phyloP scores from a whole-genome alignment of 225 moss, liverwort and hornwort species.

The Bryoerythrophyllum caledonicum region DNA sequence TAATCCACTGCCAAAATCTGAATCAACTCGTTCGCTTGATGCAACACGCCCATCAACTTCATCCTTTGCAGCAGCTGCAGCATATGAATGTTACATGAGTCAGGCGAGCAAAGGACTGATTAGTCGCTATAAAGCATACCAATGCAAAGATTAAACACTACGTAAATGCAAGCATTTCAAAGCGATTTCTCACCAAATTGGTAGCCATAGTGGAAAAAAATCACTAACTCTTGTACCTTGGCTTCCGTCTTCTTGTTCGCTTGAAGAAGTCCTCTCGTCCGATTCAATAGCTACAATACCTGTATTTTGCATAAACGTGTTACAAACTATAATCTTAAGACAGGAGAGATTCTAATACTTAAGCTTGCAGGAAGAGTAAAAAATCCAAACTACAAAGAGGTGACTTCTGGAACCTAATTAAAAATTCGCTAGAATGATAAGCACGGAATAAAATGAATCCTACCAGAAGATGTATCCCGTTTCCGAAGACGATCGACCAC shows the following conservation, averaged over 20 bases:
- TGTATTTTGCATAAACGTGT: slow-evolving; percentile 29
- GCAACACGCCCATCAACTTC: slow-evolving; percentile 28
- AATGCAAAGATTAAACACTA: slow-evolving; percentile 4
- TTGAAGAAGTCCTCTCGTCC: slow-evolving; percentile 39
- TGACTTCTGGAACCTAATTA: neutral
- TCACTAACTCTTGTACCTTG: slow-evolving; percentile 27
- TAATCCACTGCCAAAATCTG: slow-evolving; percentile 31
- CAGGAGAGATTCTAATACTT: neutral
- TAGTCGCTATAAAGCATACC: neutral
- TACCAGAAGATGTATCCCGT: slow-evolving; percentile 46
- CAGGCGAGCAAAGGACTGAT: slow-evolving; percentile 1
- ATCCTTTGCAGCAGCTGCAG: slow-evolving; percentile 41
- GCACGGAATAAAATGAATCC: slow-evolving; percentile 17
- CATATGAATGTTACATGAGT: slow-evolving; percentile 11
- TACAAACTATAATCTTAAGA: neutral
- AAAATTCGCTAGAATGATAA: neutral
- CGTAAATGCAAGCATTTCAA: slow-evolving; percentile 11
- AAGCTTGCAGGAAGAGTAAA: slow-evolving; percentile 6
- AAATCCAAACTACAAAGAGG: slow-evolving; percentile 18
- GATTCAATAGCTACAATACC: slow-evolving; percentile 28
- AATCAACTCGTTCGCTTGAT: slow-evolving; percentile 37
- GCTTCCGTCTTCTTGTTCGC: slow-evolving; percentile 22
- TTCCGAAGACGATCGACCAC: slow-evolving; percentile 60
- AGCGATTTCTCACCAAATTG: neutral
- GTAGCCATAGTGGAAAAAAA: neutral